Base-by-base conservation (phyloP, 805 yeast genomes). In the Kodamaea neixiangensis region DNA sequence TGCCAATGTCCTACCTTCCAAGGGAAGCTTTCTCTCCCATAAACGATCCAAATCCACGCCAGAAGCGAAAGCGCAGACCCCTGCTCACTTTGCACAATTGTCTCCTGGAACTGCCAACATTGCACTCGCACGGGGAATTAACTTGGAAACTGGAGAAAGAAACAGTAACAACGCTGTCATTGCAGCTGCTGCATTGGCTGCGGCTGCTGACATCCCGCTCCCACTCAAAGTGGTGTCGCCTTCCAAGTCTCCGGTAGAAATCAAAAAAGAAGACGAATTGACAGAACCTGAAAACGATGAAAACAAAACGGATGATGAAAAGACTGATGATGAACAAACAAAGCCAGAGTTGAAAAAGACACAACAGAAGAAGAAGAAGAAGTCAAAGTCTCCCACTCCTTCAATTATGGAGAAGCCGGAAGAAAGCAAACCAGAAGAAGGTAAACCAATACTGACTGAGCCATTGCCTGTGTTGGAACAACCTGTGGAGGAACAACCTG, bases 181-280 rank as follows among this genome's bases (percentile, higher is more conserved):
- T 7, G 94, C 93, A 0, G 94, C 94, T 1, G 93, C 92, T 7
- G 93, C 93, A 0, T 71, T 87, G 46, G 90, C 91, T 3, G 89
- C 88, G 0, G 94, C 93, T 0, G 92, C 92, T 2, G 88, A 84
- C 11, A 78, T 82, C 11, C 94, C 94, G 1, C 63, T 87, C 33
- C 91, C 91, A 1, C 59, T 72, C 47, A 68, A 67, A 40, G 52
- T 50, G n/a, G 50, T 49, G 14, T 45, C 49, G 5, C 48, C 46
- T 35, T 15, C 42, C 34, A 50, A 41, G 44, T 40, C 33, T 5
- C n/a, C 47, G 44, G 31, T 25, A 25, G 49, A 14, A 35, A 47
- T 21, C 22, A 38, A 39, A 19, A 29, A 48, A 15, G 52, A 52
- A 15, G 56, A 54, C 42, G 54, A 55, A 44, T 20, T 51, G 10